Evolutionary conservation across 176 grass and related monocot species (phyloP), one percentile per base, ranked within the genome.

Genomic region (Carex parvula): DNA sequence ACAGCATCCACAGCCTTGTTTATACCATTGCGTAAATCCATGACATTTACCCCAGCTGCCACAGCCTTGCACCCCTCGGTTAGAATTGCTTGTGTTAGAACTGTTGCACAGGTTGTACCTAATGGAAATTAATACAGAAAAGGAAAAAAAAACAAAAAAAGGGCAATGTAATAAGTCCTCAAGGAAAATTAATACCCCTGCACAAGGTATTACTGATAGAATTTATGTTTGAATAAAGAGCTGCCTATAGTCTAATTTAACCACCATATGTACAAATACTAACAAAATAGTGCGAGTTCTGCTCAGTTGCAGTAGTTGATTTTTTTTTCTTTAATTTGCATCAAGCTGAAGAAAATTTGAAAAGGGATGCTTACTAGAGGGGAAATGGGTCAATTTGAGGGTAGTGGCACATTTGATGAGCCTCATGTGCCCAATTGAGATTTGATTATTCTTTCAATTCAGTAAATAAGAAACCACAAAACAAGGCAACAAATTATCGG

Each of bases 31-130:
- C 91, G 89, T 79, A 98, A 87, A 84, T 94, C 92, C 95, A 98
- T 94, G 70, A 93, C 89, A 81, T 94, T 94, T 76, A 94, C 84
- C 21, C 95, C 95, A 35, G 92, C 74, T 87, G 92, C 95, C 69
- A 94, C 91, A 56, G 95, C 89, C 89, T 94, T 98, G 85, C 91
- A 98, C 14, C 95, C 95, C 92, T 94, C 95, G 33, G 35, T 88
- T 35, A 98, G 79, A 89, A 98, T 98, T 70, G 95, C 95, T 74
- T 98, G 92, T 65, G 92, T 93, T 81, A 98, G 87, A 78, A 94
- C 92, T 70, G 92, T 98, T 67, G 95, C 95, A 70, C 95, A 98
- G 21, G 95, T 98, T 68, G 95, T 98, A 87, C 95, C 94, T 97
- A 72, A 90, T 89, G 73, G 61, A 71, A 88, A 88, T 55, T 74